Evolutionary conservation across 306 rosid genomes (phyloP).

Genomic region (Dalbergia cochinchinensis): DNA sequence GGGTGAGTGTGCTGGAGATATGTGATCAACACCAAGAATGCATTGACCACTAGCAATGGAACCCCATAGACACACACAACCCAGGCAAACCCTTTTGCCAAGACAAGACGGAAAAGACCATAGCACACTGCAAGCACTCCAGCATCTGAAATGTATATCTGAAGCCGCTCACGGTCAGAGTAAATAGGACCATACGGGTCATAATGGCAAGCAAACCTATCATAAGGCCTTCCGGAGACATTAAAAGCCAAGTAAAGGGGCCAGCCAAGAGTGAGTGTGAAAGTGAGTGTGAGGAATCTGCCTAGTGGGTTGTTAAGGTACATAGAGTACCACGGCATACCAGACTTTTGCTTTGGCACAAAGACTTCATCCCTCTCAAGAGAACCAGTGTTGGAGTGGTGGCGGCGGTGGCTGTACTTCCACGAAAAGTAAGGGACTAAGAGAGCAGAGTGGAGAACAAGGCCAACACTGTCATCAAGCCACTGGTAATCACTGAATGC

Average conservation of each 20-base stretch:
- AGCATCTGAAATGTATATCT: slow-evolving; percentile 76
- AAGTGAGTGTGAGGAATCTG: slow-evolving; percentile 60
- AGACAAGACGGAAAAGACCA: slow-evolving; percentile 66
- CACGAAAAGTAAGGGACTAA: slow-evolving; percentile 96
- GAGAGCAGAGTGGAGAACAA: slow-evolving; percentile 85
- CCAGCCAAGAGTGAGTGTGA: slow-evolving; percentile 91
- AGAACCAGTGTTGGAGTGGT: slow-evolving; percentile 92
- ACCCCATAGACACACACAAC: slow-evolving; percentile 78
- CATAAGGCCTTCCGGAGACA: slow-evolving; percentile 88
- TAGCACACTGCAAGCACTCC: slow-evolving; percentile 68
- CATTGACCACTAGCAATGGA: slow-evolving; percentile 84
- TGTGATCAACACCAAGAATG: slow-evolving; percentile 87
- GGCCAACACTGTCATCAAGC: slow-evolving; percentile 95
- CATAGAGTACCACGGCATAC: slow-evolving; percentile 64
- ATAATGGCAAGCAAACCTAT: slow-evolving; percentile 85
- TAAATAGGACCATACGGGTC: slow-evolving; percentile 91
- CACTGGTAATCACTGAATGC: slow-evolving; percentile 93
- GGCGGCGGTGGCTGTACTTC: slow-evolving; percentile 98
- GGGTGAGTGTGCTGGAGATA: slow-evolving; percentile 95
- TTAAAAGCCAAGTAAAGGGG: slow-evolving; percentile 84
- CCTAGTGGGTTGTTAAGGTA: slow-evolving; percentile 89
- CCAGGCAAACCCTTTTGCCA: slow-evolving; percentile 84
- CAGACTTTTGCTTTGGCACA: slow-evolving; percentile 77
- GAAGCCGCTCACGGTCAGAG: slow-evolving; percentile 75
- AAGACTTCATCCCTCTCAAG: slow-evolving; percentile 93